phyloP scores from a whole-genome alignment of 495 filamentous ascomycete species.

The Margaritispora aquatica region DNA sequence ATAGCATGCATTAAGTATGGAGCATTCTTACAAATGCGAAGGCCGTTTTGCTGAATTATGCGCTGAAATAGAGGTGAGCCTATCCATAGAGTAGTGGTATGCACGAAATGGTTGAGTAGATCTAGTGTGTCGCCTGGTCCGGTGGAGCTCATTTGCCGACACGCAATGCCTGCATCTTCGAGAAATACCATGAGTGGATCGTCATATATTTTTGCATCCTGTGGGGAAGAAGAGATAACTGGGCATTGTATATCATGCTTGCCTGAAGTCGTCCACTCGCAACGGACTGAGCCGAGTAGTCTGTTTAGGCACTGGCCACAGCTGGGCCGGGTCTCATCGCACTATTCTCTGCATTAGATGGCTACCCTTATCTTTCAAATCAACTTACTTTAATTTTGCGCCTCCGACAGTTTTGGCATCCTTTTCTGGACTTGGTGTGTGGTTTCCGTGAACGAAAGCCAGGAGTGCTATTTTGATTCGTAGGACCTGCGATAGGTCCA shows the following conservation, averaged over 20 bases:
- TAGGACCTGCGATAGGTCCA: too few species aligned
- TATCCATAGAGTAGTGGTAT: background rate
- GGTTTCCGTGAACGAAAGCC: background rate
- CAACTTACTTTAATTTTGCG: background rate
- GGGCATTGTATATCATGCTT: background rate
- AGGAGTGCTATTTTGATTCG: background rate
- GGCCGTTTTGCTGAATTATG: background rate
- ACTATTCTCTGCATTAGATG: background rate
- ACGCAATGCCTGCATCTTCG: background rate
- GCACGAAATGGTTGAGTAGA: background rate
- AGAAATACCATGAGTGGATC: too few species aligned
- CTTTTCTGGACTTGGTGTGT: background rate
- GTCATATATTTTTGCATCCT: background rate
- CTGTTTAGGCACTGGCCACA: background rate
- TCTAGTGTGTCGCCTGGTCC: background rate
- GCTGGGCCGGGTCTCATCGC: conserved; percentile 20
- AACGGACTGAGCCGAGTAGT: too few species aligned
- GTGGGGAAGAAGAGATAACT: background rate
- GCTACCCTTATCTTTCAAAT: background rate
- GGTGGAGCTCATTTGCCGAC: background rate
- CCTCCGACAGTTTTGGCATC: background rate
- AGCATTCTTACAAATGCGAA: background rate
- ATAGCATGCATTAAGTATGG: conserved; percentile 3
- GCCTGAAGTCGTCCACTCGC: background rate
- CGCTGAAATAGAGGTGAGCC: background rate